Base-by-base conservation (phyloP, 371 early-diverging fungal genomes). In the Coemansia sp. region DNA sequence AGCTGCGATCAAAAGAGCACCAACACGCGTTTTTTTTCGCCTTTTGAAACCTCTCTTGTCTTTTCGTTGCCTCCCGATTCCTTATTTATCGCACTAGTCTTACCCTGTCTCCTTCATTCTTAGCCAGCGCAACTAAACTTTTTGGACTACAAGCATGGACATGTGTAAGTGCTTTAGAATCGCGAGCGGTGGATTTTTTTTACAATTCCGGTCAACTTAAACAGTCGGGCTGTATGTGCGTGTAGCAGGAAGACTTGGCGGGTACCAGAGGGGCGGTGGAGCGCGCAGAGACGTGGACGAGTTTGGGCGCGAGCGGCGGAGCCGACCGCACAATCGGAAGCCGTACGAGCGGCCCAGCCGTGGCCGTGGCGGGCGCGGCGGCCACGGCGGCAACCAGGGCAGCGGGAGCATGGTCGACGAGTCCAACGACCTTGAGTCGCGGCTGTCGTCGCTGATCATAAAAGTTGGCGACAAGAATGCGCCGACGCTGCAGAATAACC, bases 401-500 rank as follows among this genome's bases (percentile, higher is more conserved):
- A n/a, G 10, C 36, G 18, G 52, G 5, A 52, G 52, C 52, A 69
- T 62, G 32, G 68, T 56, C 16, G 88, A 87, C 53, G 89, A 86
- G 40, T 68, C 81, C 8, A 84, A 83, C 40, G 88, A 88, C 58
- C 85, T 88, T 62, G 88, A 87, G 62, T 83, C 82, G 61, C 84
- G 87, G 39, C 77, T 90, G 18, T 84, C 86, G 42, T 81, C 87
- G 49, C 77, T 90, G 48, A 90, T 90, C 61, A 87, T 88, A 67
- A 87, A 88, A 64, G 86, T 90, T 47, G 91, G 91, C 37, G 88
- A 90, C 77, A 87, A 86, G 81, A 88, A 87, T 82, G 47, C 67
- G 7, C 61, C 55, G 68, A 87, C 86, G 79, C 82, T 88, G 55
- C 81, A 81, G 66, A 80, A 82, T 56, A 87, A 89, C 67, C 68